Evolutionary conservation across 495 filamentous ascomycete species (phyloP), one percentile per base, ranked within the genome.

Genomic region (Trichoderma reesei): DNA sequence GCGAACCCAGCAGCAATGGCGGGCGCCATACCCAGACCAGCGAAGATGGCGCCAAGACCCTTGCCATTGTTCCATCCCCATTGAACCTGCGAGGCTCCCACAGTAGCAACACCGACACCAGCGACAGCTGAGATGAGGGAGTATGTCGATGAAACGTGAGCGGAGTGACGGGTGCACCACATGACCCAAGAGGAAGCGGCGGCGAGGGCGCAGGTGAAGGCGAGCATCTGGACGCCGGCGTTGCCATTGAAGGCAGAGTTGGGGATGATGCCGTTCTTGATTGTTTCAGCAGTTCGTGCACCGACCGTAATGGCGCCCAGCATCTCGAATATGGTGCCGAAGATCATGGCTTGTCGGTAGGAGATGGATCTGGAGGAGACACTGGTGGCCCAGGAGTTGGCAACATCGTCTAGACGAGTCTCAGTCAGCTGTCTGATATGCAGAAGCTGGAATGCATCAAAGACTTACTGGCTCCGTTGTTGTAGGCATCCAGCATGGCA

Each of bases 341-440:
- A 74, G 26, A 86, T 64, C 85, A 88, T 86, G 16, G 86, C 86
- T 74, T 87, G 84, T 51, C 78, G 67, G 70, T 85, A 81, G 7
- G 83, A 80, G 70, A 89, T 75, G 61, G 86, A 88, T 34, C 86
- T 76, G 3, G 86, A 88, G 31, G 86, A 88, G 61, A 89, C 86
- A 68, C 80, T 84, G 69, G 86, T 89, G 4, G 86, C 86, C 78
- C 82, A 89, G 37, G 86, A 76, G 74, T 90, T 90, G 64, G 88
- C 87, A 36, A 90, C 88, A 86, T 90, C 87, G 75, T 90, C 77
- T 68, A 31, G 64, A 69, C 18, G 63, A 51, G 26, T 11, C 26
- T 26, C 18, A 61, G 13, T 9, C 16, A 33, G 14, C 11, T 41
- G 8, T 61, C 36, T 8, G 39, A 60, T 77, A 60, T 18, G 60